Evolutionary conservation across 257 asterid genomes (phyloP), one percentile per base, ranked within the genome.

Genomic region (Pogostemon cablin): DNA sequence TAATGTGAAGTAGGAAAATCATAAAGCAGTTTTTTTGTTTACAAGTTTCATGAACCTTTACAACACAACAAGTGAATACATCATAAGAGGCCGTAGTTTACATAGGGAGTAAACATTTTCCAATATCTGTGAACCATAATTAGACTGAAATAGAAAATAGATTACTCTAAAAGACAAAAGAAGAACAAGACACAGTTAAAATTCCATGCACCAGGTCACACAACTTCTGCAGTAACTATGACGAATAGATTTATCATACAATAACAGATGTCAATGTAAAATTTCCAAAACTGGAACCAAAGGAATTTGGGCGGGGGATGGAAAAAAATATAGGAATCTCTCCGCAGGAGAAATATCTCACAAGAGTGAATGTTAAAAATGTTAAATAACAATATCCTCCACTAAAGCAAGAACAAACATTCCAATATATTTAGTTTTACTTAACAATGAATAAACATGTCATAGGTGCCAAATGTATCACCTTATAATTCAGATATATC

Each of bases 401-500:
- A 0, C 20, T 15, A 52, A 8, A 42, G 7, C 2, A 46, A 40
- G 34, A 2, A 62, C 32, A 42, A 42, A 6, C 12, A 15, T 11
- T 10, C 41, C 17, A 46, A 46, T 46, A 38, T 64, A 32, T 46
- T 64, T 11, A 42, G 0, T 43, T 43, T 61, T 3, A 25, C 32
- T 48, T 57, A 57, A 25, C 62, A 55, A 47, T 47, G 53, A 55
- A 1, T 32, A 34, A 55, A 25, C 9, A 4, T 56, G 8, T 15
- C 12, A 10, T n/a, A 8, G 40, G 41, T 4, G 2, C 44, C 7
- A 10, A 58, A 35, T 58, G 64, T 11, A 59, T 39, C 38, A 32
- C 37, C 46, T 37, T 59, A 48, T 20, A 34, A 55, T 25, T 8
- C 25, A 35, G 67, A 58, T 46, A 70, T 12, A 59, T 25, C 75